Evolutionary conservation across 208 protist species (phyloP).

Genomic region (Vickermania ingenoplastis): DNA sequence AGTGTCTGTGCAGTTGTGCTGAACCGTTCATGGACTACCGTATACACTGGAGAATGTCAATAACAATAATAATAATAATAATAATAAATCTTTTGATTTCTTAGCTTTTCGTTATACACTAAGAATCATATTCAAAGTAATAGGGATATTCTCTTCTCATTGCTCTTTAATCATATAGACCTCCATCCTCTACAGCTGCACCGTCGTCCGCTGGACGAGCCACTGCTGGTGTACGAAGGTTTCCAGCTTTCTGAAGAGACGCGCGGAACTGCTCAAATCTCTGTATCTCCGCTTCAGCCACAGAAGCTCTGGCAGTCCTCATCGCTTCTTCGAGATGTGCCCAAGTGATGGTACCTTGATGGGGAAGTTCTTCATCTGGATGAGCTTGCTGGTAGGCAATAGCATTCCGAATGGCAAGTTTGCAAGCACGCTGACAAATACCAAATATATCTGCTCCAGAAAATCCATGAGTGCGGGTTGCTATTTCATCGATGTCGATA

Average conservation of each 20-base stretch:
- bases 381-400: conserved; percentile 83
- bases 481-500: conserved; percentile 96
- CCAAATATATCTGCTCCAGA: conserved; percentile 98
- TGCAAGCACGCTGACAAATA: conserved; percentile 88
- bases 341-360: conserved; percentile 74
- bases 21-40: too few species aligned
- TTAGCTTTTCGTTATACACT: not conserved
- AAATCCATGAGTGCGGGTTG: conserved; percentile 96
- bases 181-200: conserved; percentile 3
- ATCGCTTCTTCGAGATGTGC: conserved; percentile 90
- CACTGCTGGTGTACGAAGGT: conserved; percentile 44
- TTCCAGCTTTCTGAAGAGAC: conserved; percentile 64
- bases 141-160: conserved; percentile 7
- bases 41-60: too few species aligned
- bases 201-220: conserved; percentile 8
- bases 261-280: conserved; percentile 91
- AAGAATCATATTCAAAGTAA: conserved; percentile 20
- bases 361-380: conserved; percentile 50
- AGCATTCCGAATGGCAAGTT: conserved; percentile 88
- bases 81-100: conserved; percentile 1
- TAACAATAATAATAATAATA: conserved; percentile 5
- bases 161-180: not conserved
- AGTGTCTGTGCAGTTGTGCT: too few species aligned
- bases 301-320: conserved; percentile 79
- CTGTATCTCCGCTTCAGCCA: conserved; percentile 87